A percentile compares a stretch with the other conserved stretches of the same genome.
Evolutionary conservation across 2,329 filamentous ascomycete genomes (phyloP).

Genomic region (Helotiales sp.): DNA sequence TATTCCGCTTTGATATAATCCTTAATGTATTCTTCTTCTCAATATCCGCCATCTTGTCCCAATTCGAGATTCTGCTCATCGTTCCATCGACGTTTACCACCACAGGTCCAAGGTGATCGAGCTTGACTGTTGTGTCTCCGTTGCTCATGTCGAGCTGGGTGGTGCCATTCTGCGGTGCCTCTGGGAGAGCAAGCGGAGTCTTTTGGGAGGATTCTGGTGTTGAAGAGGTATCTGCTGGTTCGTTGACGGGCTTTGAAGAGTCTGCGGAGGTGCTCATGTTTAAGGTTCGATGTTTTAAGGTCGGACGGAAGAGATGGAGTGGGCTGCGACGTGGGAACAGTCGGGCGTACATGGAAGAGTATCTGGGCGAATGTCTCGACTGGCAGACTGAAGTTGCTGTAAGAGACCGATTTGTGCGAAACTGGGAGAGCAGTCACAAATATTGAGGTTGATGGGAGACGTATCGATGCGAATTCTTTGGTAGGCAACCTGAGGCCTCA

Average conservation of each 20-base stretch:
- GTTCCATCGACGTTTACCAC: conserved; percentile 74
- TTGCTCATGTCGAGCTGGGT: conserved; percentile 23
- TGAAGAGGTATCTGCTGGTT: neutral
- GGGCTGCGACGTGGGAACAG: neutral
- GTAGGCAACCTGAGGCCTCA: neutral
- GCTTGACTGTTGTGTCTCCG: conserved; percentile 45
- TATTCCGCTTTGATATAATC: conserved; percentile 68
- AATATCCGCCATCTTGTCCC: conserved; percentile 67
- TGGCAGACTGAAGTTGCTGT: neutral
- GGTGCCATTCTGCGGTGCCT: conserved; percentile 10
- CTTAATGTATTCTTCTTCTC: conserved; percentile 68
- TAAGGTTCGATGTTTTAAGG: neutral
- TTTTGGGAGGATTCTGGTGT: conserved; percentile 3
- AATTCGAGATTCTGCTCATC: conserved; percentile 70
- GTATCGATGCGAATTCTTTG: no score
- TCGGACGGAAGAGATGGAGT: neutral
- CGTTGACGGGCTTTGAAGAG: neutral
- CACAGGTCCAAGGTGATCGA: conserved; percentile 71
- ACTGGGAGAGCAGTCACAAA: no score
- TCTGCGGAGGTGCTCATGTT: neutral
- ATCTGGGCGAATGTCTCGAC: neutral
- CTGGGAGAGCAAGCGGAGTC: conserved; percentile 20
- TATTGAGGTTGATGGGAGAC: no score
- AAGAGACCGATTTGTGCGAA: neutral
- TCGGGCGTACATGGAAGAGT: neutral